Percentiles rank a stretch among this genome's conserved stretches.
These are phyloP conservation scores for Rubia peregrina DNA, from an alignment of 305 asterid genomes.

Conservation along the genomic window DNA sequence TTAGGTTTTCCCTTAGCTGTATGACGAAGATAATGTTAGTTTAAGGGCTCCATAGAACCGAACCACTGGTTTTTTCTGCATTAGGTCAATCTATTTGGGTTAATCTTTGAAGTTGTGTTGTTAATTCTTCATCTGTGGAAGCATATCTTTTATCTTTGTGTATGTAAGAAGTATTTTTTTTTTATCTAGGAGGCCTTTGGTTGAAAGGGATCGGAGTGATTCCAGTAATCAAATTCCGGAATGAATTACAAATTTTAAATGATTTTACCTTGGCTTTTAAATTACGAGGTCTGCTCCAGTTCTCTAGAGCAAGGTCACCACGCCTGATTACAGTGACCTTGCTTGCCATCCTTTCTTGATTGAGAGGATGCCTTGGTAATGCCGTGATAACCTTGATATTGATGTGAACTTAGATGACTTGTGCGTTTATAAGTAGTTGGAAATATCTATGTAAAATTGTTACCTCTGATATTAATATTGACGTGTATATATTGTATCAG, in stretches of 20 bases:
- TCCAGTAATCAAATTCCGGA: neutral
- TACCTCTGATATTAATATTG: constrained; percentile 4
- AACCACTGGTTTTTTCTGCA: neutral
- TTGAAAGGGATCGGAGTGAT: neutral
- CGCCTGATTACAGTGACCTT: neutral
- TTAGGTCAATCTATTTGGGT: neutral
- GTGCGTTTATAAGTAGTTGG: neutral
- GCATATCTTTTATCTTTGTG: neutral
- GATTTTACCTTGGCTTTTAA: neutral
- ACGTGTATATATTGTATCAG: constrained; percentile 26
- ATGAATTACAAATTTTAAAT: neutral
- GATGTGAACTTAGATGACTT: neutral
- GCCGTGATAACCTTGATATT: neutral
- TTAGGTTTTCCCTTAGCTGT: neutral
- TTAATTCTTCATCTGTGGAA: neutral
- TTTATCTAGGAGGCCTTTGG: neutral
- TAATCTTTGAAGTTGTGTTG: neutral
- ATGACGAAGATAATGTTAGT: neutral
- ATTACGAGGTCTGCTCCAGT: neutral
- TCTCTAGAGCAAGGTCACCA: neutral
- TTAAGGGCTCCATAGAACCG: neutral
- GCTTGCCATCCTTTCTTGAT: too few species aligned
- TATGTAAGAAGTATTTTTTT: neutral
- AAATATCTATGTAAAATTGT: neutral
- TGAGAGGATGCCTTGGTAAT: neutral